These are phyloP conservation scores for Beauveria sp. DNA, from an alignment of 2,329 filamentous ascomycete genomes.

Conservation along the genomic window DNA sequence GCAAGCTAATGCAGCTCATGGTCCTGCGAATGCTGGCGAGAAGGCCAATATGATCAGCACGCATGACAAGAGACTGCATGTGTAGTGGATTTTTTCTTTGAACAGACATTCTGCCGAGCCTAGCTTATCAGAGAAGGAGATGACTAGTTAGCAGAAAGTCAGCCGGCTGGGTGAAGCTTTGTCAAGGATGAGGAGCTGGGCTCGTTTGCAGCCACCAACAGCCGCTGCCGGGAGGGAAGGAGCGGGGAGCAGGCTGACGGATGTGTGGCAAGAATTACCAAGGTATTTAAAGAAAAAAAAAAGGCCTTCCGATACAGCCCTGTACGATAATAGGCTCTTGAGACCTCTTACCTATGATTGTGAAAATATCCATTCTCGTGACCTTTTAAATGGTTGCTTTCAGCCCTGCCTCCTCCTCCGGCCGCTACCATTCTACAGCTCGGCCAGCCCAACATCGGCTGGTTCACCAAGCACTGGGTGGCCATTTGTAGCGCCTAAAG, in stretches of 20 bases:
- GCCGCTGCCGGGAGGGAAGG: not conserved
- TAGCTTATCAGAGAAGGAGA: not conserved
- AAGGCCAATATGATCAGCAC: not conserved
- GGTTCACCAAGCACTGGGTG: not conserved
- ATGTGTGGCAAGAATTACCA: not conserved
- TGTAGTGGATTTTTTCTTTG: not conserved
- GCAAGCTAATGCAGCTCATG: not conserved
- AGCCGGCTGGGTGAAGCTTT: not conserved
- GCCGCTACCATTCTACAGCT: not conserved
- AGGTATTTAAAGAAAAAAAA: not conserved
- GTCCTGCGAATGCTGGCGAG: too few relatives aligned
- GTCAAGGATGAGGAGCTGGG: not conserved
- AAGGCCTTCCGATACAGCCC: not conserved
- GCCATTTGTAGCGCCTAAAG: not conserved
- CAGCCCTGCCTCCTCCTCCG: not conserved
- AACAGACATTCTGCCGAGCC: too few relatives aligned
- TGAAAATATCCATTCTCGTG: not conserved
- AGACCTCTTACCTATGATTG: not conserved
- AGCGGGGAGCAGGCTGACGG: not conserved
- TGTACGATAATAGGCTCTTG: not conserved
- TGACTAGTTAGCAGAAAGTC: not conserved
- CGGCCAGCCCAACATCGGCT: not conserved
- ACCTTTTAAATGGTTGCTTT: not conserved
- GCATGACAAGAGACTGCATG: not conserved
- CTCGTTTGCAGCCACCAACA: not conserved